Base-by-base conservation (phyloP, 2,329 filamentous ascomycete species). In the Pyrenophora teres region DNA sequence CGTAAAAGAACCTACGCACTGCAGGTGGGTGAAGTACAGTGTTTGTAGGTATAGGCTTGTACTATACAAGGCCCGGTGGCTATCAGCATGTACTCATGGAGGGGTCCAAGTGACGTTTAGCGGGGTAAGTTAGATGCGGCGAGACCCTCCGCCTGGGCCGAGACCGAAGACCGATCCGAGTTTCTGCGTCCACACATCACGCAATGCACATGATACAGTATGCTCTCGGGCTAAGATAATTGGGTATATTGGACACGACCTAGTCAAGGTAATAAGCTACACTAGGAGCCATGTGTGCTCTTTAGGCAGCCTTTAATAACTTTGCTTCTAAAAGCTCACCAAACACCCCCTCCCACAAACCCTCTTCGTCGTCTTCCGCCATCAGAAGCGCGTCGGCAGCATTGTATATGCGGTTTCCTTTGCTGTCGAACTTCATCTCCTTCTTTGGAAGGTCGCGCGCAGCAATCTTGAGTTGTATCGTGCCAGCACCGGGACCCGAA, bases 351-450 rank as follows among this genome's bases (percentile, higher is more conserved):
- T 68, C 63, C 62, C 63, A 66, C 6, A 67, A 21, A 3, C 62
- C 59, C 19, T 63, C 65, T 31, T 64, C 64, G 4, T 64, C 66
- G 6, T 65, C 67, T 4, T 61, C 62, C 13, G 52, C 55, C 60
- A 71, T 58, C 18, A 56, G 55, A 31, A 71, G 64, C 8, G 57
- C 81, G 6, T 68, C 67, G 9, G 83, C 83, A 51, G 86, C 89
- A 56, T 82, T 85, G 62, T 93, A 96, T 8, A 90, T 74, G 8
- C 90, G 82, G 55, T 88, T 79, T 0, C 90, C 91, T 0, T 88
- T 87, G 33, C 85, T 80, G 60, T 93, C 86, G 58, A 85, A 86
- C 15, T 75, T 70, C 63, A 83, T 87, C 56, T 85, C 69, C 46
- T 83, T 80, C 40, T 52, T 73, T 10, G 81, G 74, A 40, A 87